phyloP scores from a whole-genome alignment of 345 rosid genomes.

The Bruguiera parviflora region DNA sequence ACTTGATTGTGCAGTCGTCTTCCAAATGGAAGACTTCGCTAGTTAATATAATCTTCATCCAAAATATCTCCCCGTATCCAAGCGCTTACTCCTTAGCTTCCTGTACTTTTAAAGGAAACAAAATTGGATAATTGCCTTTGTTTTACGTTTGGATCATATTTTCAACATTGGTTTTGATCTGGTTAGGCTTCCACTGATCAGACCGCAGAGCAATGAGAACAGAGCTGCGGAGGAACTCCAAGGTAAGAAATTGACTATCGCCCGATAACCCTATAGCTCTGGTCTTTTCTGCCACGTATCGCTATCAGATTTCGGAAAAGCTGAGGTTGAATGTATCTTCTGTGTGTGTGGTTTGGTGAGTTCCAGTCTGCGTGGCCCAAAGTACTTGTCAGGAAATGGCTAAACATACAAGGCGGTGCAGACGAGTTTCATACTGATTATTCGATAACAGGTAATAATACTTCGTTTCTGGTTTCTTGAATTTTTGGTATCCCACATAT shows the following conservation, averaged over 20 bases:
- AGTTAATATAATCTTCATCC: neutral
- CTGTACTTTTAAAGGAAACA: neutral
- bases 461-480: slow-evolving; percentile 2
- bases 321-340: neutral
- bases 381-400: slow-evolving; percentile 72
- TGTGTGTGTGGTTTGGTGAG: neutral
- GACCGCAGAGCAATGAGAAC: slow-evolving; percentile 37
- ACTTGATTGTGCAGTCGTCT: slow-evolving; percentile 22
- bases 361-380: slow-evolving; percentile 76
- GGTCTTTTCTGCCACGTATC: neutral
- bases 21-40: slow-evolving; percentile 14
- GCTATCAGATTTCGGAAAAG: neutral
- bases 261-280: neutral
- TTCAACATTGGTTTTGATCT: neutral
- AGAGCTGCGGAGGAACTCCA: slow-evolving; percentile 48
- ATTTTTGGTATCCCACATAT: neutral
- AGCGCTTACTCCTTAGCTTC: neutral
- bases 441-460: slow-evolving; percentile 42
- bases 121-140: too few species aligned
- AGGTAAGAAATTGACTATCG: slow-evolving; percentile 30
- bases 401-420: slow-evolving; percentile 61
- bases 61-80: neutral
- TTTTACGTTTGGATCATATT: neutral
- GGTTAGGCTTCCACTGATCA: slow-evolving; percentile 15
- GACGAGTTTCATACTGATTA: slow-evolving; percentile 77